phyloP scores from a whole-genome alignment of 2,329 filamentous ascomycete species.

The Periconia sp. region DNA sequence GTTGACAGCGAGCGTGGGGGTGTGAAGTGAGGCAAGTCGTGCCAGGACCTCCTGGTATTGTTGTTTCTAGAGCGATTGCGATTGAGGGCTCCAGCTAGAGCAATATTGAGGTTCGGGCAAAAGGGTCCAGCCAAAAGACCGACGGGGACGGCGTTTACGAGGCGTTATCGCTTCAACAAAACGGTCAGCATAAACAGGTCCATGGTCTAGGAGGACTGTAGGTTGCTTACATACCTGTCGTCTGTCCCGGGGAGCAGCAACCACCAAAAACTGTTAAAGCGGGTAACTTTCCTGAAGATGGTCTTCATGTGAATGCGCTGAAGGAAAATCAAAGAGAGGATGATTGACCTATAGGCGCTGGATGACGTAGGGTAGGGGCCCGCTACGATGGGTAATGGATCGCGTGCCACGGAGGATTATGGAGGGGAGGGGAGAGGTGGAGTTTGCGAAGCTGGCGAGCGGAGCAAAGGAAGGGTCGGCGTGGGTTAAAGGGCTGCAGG shows the following conservation, averaged over 20 bases:
- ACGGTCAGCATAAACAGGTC: neutral
- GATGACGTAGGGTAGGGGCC: conserved; percentile 17
- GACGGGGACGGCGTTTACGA: neutral
- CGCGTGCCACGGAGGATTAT: conserved; percentile 2
- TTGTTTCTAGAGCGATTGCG: neutral
- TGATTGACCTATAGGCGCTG: conserved; percentile 3
- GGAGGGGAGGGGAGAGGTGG: neutral
- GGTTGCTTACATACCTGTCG: conserved; percentile 5
- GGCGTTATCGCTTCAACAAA: neutral
- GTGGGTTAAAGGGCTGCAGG: neutral
- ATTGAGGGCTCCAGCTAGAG: neutral
- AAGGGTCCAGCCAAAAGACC: neutral
- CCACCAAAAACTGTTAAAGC: conserved; percentile 13
- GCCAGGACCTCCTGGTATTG: neutral
- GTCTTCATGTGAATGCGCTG: conserved; percentile 22
- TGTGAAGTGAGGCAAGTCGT: neutral
- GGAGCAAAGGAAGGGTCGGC: neutral
- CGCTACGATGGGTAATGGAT: conserved; percentile 5
- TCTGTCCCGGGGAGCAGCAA: conserved; percentile 9
- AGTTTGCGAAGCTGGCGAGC: neutral
- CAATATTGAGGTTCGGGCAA: neutral
- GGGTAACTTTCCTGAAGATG: conserved; percentile 10
- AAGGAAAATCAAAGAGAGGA: neutral
- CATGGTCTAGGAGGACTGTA: neutral
- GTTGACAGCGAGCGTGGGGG: neutral